Conservation (phyloP, 2,329 filamentous ascomycete species). For the Dothidotthia symphoricarpi region DNA sequence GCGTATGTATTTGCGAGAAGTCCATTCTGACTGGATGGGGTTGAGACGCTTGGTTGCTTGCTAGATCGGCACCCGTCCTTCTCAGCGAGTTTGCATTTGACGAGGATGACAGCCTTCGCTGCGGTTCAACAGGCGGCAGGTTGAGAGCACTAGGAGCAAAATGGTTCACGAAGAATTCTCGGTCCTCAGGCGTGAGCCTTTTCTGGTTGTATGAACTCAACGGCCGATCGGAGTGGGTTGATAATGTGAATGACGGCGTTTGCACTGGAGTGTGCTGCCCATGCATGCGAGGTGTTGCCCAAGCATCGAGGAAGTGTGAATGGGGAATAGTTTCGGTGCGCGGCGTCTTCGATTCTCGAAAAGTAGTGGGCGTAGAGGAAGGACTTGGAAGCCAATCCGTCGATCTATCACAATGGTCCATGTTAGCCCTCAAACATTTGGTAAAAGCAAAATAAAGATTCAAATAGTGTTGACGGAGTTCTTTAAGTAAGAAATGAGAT, state of each 20-base stretch:
- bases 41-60: slow-evolving; percentile 15
- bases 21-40: slow-evolving; percentile 39
- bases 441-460: slow-evolving; percentile 7
- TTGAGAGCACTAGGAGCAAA: slow-evolving; percentile 56
- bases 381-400: slow-evolving; percentile 54
- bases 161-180: slow-evolving; percentile 61
- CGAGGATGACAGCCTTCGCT: slow-evolving; percentile 59
- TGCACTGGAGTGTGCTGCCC: slow-evolving; percentile 44
- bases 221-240: slow-evolving; percentile 37
- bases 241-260: slow-evolving; percentile 42
- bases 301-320: slow-evolving; percentile 52
- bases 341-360: slow-evolving; percentile 47
- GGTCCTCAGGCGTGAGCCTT: slow-evolving; percentile 40
- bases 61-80: slow-evolving; percentile 6
- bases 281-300: slow-evolving; percentile 47
- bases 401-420: slow-evolving; percentile 38
- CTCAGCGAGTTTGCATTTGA: slow-evolving; percentile 45
- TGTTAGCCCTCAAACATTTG: slow-evolving; percentile 36
- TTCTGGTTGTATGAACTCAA: slow-evolving; percentile 38
- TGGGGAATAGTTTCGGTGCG: slow-evolving; percentile 43
- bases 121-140: slow-evolving; percentile 60
- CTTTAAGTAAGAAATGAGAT: too few relatives aligned
- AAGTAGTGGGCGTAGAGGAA: slow-evolving; percentile 49
- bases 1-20: slow-evolving; percentile 57
- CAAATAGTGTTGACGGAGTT: slow-evolving; percentile 2